Evolutionary conservation across 352 stramenopile genomes (phyloP), one percentile per base, ranked within the genome.

Genomic region (Saprolegnia diclina): DNA sequence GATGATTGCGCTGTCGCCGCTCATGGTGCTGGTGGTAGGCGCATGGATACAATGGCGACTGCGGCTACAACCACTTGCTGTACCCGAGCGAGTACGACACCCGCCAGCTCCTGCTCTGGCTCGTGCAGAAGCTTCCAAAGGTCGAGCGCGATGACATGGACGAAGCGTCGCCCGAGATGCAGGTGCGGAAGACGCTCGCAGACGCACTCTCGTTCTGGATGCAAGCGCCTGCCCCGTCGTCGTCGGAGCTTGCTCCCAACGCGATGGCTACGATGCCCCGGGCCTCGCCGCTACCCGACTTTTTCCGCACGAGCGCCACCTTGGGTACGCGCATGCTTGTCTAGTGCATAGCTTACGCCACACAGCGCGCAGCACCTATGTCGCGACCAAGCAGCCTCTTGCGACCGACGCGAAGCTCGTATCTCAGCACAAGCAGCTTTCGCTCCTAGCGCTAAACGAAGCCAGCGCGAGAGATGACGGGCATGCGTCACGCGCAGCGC

Each of bases 41-140:
- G 29, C 74, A 92, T 14, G 88, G 88, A 5, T 96, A 91, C 69
- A 77, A 76, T 21, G 84, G 85, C 18, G 87, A 96, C 56, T 94
- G 85, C 63, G 87, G 88, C 0, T 96, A 96, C 74, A 94, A 94
- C 65, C 80, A 94, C 71, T 91, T 96, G 53, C 69, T 96, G 67
- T 96, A 96, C 70, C 88, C 88, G 19, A 91, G 68, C 19, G 88
- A 92, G 74, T 87, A 87, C 62, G 82, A 92, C 54, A 92, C 88
- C 59, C 79, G 83, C 13, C 79, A 74, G 9, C 88, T 96, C 52
- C 71, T 96, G 40, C 85, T 83, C 42, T 96, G 82, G 82, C 68
- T 96, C 4, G 81, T 96, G 18, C 76, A 85, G 35, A 91, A 90
- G 62, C 46, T 96, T 10, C 86, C 88, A 4, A 57, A 61, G 6